Evolutionary conservation across 345 rosid genomes (phyloP), one percentile per base, ranked within the genome.

Genomic region (Abelmoschus esculentus): DNA sequence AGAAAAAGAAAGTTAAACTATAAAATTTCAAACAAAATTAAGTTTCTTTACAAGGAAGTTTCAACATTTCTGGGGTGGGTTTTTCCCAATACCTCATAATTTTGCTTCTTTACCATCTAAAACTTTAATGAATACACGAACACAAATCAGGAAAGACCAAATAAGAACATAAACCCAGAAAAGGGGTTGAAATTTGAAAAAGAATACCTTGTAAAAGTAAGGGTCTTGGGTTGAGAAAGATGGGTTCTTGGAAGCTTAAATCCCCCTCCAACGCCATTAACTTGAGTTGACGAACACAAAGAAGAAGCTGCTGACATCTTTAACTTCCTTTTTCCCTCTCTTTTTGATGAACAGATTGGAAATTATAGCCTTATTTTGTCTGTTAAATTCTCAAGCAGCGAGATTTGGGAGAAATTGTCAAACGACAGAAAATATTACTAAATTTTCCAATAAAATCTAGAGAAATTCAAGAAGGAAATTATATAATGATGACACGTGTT

Each of bases 241-340:
- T 61, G 65, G 38, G 66, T 58, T 29, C 75, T 84, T 67, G 73
- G 87, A 14, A 85, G 81, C 70, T 67, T 72, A 57, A 85, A 83
- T 36, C 81, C 85, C 4, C 74, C 82, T 14, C 79, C 78, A 63
- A 90, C 78, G 9, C 89, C 92, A 75, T 74, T 83, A 81, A 90
- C 79, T 76, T 81, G 89, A 54, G 84, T 73, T 14, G 90, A 80
- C 2, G 87, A 82, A 73, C 87, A 86, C 34, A 88, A 38, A 18
- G 97, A 86, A 75, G 97, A 85, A 77, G 86, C 81, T 3, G 84
- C 32, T 31, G 89, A 71, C 88, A 85, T 85, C 36, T 74, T 65
- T 47, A 50, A 28, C 18, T 53, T 53, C 11, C 22, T 53, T 53
- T 17, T 17, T 18, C 11, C 57, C 4, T 53, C 11, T 53, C 26